These are phyloP conservation scores for Cercophora newfieldiana DNA, from an alignment of 495 filamentous ascomycete species.

Conservation along the genomic window DNA sequence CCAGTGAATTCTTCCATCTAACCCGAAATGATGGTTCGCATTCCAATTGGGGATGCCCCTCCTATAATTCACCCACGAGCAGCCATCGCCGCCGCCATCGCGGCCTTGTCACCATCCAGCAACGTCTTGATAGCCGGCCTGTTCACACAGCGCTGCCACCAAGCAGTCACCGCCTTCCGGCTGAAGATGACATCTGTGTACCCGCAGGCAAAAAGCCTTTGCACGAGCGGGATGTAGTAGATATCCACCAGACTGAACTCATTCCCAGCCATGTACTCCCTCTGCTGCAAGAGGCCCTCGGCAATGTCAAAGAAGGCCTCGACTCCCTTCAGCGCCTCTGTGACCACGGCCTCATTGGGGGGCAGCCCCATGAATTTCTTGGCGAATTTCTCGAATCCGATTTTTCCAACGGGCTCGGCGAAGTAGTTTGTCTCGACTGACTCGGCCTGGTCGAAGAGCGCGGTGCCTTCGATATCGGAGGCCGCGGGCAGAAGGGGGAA, in stretches of 20 bases:
- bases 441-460: conserved; percentile 47
- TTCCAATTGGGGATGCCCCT: no score
- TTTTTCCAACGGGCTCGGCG: conserved; percentile 42
- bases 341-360: conserved; percentile 40
- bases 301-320: conserved; percentile 45
- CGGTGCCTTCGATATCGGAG: conserved; percentile 42
- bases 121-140: conserved; percentile 37
- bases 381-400: conserved; percentile 45
- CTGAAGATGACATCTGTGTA: conserved; percentile 43
- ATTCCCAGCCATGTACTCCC: conserved; percentile 45
- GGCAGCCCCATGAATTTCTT: conserved; percentile 45
- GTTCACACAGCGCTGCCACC: conserved; percentile 41
- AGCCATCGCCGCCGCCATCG: conserved; percentile 29
- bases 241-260: conserved; percentile 47
- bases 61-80: neutral
- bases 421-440: conserved; percentile 43
- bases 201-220: conserved; percentile 44
- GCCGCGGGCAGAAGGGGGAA: conserved; percentile 37
- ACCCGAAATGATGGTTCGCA: no score
- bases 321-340: conserved; percentile 38
- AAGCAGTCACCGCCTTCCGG: conserved; percentile 44
- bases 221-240: conserved; percentile 47
- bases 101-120: conserved; percentile 35
- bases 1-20: no score
- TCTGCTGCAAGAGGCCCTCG: conserved; percentile 39